These are phyloP conservation scores for Wickerhamomyces sp. DNA, from an alignment of 1,139 yeast genomes.

Conservation along the genomic window DNA sequence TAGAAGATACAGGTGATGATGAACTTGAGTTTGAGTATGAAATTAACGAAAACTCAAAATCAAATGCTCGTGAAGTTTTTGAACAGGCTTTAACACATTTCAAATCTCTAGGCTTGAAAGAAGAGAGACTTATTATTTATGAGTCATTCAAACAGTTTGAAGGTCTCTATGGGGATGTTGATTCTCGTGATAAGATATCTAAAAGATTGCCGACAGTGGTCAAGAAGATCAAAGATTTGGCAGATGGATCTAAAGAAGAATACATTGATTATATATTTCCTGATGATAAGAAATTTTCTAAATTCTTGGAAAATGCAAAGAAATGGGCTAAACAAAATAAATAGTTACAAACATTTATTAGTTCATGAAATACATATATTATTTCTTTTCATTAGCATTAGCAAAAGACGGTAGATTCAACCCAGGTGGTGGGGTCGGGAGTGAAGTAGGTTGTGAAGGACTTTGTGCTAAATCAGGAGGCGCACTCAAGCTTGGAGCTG, in stretches of 20 bases:
- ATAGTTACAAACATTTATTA: background rate
- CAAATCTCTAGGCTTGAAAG: slow-evolving; percentile 33
- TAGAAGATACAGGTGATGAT: slow-evolving; percentile 35
- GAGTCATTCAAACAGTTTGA: slow-evolving; percentile 72
- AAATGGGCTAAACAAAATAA: slow-evolving; percentile 45
- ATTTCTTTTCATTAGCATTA: background rate
- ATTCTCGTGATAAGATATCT: slow-evolving; percentile 33
- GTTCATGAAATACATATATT: background rate
- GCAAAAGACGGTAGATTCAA: slow-evolving; percentile 1
- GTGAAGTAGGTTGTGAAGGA: background rate
- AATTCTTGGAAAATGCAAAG: slow-evolving; percentile 59
- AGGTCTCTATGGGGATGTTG: slow-evolving; percentile 50
- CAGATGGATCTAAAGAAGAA: slow-evolving; percentile 50
- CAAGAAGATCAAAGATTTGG: slow-evolving; percentile 40
- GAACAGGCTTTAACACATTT: slow-evolving; percentile 47
- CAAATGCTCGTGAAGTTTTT: slow-evolving; percentile 52
- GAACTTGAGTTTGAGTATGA: slow-evolving; percentile 47
- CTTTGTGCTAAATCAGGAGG: background rate
- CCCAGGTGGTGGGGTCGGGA: slow-evolving; percentile 4
- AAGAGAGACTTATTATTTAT: slow-evolving; percentile 49
- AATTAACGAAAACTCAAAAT: slow-evolving; percentile 47
- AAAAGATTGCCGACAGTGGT: slow-evolving; percentile 55
- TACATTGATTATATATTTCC: slow-evolving; percentile 66
- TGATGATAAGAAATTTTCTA: slow-evolving; percentile 47
- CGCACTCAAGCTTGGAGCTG: slow-evolving; percentile 10